A percentile compares a stretch with the other conserved stretches of the same genome.
Evolutionary conservation across 306 rosid genomes (phyloP).

Genomic region (Calophaca sinica): DNA sequence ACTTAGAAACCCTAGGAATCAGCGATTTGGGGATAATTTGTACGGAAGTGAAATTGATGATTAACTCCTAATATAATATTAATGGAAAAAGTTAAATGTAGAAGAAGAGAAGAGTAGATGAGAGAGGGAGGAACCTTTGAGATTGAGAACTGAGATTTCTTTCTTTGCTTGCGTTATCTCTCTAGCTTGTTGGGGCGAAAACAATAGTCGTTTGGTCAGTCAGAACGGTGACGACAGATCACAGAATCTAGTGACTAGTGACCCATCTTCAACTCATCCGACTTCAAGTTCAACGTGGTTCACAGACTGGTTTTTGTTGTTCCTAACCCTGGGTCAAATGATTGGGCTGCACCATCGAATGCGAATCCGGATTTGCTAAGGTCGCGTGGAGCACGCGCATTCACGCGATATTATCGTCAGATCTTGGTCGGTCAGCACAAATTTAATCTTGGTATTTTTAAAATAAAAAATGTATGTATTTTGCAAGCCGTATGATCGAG

Average conservation of each 20-base stretch:
- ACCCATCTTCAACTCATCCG: not conserved
- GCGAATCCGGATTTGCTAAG: too few species aligned
- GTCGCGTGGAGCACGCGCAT: too few species aligned
- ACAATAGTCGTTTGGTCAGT: not conserved
- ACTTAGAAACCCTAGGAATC: constrained; percentile 32
- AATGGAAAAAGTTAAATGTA: not conserved
- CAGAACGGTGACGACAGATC: constrained; percentile 3
- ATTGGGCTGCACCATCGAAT: too few species aligned
- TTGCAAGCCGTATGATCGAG: too few species aligned
- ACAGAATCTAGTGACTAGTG: not conserved
- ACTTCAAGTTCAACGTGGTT: not conserved
- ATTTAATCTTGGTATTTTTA: too few species aligned
- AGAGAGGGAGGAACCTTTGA: constrained; percentile 7
- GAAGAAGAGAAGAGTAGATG: not conserved
- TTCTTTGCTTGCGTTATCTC: not conserved
- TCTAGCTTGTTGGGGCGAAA: not conserved
- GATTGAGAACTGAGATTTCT: constrained; percentile 3
- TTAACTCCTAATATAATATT: too few species aligned
- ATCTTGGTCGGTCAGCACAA: too few species aligned
- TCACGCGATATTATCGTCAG: too few species aligned
- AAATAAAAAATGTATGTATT: too few species aligned
- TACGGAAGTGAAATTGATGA: not conserved
- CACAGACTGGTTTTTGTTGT: not conserved
- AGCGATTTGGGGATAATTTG: constrained; percentile 13
- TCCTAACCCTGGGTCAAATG: too few species aligned